These are phyloP conservation scores for Aquilaria malaccensis DNA, from an alignment of 345 rosid genomes.

Conservation along the genomic window DNA sequence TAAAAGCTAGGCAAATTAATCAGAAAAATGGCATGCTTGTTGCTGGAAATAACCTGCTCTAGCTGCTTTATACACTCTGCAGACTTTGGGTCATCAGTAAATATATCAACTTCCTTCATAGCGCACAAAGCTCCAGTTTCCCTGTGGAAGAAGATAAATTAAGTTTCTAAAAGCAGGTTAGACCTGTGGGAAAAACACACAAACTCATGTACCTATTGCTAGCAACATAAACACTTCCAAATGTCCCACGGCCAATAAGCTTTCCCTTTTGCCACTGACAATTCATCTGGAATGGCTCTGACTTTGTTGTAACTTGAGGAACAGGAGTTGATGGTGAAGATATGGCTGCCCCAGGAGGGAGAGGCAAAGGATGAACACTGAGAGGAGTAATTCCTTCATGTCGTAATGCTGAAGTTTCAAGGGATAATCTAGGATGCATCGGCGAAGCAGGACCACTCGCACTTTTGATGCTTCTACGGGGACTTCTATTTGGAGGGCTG, in stretches of 20 bases:
- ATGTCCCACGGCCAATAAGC: constrained; percentile 98
- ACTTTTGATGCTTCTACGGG: constrained; percentile 34
- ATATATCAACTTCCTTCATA: constrained; percentile 91
- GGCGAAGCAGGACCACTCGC: constrained; percentile 49
- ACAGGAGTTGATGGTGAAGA: constrained; percentile 32
- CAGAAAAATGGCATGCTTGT: not conserved
- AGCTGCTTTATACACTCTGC: constrained; percentile 78
- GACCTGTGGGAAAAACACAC: constrained; percentile 8
- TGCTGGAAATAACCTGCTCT: constrained; percentile 52
- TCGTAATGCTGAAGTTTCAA: constrained; percentile 29
- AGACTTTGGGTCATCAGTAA: constrained; percentile 90
- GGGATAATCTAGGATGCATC: constrained; percentile 33
- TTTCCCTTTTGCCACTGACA: constrained; percentile 87
- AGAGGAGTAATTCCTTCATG: constrained; percentile 34
- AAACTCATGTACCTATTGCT: constrained; percentile 53
- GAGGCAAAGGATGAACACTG: constrained; percentile 81
- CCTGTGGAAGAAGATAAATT: constrained; percentile 29
- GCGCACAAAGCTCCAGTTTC: constrained; percentile 97
- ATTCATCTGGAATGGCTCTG: constrained; percentile 43
- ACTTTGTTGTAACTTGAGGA: constrained; percentile 34
- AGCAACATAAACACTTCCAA: constrained; percentile 94
- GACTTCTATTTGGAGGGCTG: constrained; percentile 62
- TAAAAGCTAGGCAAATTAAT: constrained; percentile 1
- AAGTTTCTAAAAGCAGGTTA: constrained; percentile 12
- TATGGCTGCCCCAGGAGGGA: constrained; percentile 70